Evolutionary conservation across 106 monocot genomes (phyloP).

Genomic region (Allium sativum): DNA sequence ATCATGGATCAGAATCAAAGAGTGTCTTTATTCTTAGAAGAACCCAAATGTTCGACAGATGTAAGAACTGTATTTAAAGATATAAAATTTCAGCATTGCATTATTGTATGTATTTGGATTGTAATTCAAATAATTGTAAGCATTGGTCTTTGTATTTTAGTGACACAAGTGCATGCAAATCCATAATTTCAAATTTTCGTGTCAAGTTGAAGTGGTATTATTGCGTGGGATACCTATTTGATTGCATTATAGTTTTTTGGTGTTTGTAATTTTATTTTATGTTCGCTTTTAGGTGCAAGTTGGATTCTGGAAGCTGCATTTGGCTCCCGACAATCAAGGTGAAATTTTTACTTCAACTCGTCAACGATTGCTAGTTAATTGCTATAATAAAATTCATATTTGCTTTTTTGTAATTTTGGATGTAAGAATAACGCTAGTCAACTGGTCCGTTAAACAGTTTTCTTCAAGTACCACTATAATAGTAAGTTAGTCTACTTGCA

Average conservation of each 20-base stretch:
- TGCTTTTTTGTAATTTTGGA: background rate
- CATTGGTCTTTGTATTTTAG: background rate
- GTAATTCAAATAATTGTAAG: background rate
- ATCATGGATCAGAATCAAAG: slow-evolving; percentile 37
- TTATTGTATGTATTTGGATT: too few species aligned
- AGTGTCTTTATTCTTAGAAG: slow-evolving; percentile 28
- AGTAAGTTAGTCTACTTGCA: background rate
- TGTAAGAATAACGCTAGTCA: background rate
- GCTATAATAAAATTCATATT: background rate
- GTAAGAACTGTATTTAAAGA: slow-evolving; percentile 4
- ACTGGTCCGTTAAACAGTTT: background rate
- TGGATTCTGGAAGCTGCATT: slow-evolving; percentile 55
- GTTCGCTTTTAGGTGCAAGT: slow-evolving; percentile 33
- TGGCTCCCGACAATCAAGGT: slow-evolving; percentile 31
- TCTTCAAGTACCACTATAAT: background rate
- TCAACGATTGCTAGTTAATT: background rate
- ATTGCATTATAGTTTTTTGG: background rate
- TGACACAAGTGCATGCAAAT: background rate
- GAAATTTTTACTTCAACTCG: background rate
- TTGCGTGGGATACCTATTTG: too few species aligned
- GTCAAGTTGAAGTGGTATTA: too few species aligned
- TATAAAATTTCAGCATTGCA: too few species aligned
- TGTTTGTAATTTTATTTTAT: background rate
- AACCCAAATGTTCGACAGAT: slow-evolving; percentile 17
- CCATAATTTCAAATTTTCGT: too few species aligned